These are phyloP conservation scores for Saitozyma podzolica DNA, from an alignment of 768 basidiomycete species.

Conservation along the genomic window DNA sequence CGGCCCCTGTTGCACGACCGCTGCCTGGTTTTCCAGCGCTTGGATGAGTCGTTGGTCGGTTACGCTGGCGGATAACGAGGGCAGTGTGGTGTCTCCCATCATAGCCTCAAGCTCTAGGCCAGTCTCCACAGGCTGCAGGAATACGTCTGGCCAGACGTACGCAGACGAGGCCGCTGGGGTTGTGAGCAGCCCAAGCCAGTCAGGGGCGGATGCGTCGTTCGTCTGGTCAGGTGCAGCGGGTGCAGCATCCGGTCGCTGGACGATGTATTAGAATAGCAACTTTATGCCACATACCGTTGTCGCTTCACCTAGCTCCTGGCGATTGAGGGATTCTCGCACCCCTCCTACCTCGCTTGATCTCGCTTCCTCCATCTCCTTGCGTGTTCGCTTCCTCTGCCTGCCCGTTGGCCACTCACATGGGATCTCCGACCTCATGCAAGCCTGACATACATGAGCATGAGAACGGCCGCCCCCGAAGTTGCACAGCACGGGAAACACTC, in stretches of 20 bases:
- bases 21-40: slow-evolving; percentile 38
- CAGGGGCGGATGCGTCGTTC: neutral
- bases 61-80: slow-evolving; percentile 1
- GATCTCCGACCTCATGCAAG: slow-evolving; percentile 34
- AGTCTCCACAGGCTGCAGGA: slow-evolving; percentile 1
- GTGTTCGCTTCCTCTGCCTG: slow-evolving; percentile 43
- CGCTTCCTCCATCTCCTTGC: slow-evolving; percentile 50
- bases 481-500: neutral
- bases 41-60: slow-evolving; percentile 34
- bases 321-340: no score
- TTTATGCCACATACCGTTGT: no score
- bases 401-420: slow-evolving; percentile 46
- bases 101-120: no score
- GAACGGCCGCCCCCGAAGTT: neutral
- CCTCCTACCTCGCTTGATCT: slow-evolving; percentile 14
- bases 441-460: slow-evolving; percentile 6
- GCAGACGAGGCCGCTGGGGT: slow-evolving; percentile 4
- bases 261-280: no score
- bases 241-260: no score
- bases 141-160: slow-evolving; percentile 38
- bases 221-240: no score
- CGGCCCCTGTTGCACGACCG: slow-evolving; percentile 46
- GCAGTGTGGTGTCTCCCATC: no score
- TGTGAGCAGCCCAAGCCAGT: neutral
- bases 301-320: no score